Conservation (phyloP, 169 alveolate species). For the Hepatocystis sp. region DNA sequence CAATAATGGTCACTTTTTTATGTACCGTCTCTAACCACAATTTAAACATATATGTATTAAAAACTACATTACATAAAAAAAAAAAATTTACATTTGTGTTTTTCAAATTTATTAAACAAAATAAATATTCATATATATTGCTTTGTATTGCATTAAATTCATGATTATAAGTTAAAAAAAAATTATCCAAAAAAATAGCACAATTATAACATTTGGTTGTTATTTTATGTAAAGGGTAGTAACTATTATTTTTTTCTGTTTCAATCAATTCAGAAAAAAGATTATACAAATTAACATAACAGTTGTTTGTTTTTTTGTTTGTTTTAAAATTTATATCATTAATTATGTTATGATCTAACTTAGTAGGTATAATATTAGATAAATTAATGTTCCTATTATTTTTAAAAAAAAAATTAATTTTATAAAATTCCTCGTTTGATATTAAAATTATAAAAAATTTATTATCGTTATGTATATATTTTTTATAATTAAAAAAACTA, state of each 20-base stretch:
- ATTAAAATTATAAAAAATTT: conserved; percentile 23
- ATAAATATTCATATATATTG: conserved; percentile 54
- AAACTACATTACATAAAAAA: conserved; percentile 11
- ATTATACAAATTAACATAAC: too few species aligned
- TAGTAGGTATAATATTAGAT: too few species aligned
- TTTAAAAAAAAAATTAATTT: too few species aligned
- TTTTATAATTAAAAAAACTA: conserved; percentile 45
- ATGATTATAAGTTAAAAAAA: conserved; percentile 39
- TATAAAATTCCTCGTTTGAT: conserved; percentile 31
- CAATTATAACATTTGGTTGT: conserved; percentile 3
- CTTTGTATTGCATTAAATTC: conserved; percentile 31
- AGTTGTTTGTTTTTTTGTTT: too few species aligned
- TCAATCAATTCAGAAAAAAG: not conserved
- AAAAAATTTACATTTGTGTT: conserved; percentile 18
- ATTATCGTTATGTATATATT: conserved; percentile 49
- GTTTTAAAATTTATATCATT: too few species aligned
- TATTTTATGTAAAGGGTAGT: not conserved
- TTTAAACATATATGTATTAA: conserved; percentile 23
- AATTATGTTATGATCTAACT: too few species aligned
- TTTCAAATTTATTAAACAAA: conserved; percentile 17
- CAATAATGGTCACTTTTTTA: conserved; percentile 7
- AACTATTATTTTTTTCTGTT: not conserved
- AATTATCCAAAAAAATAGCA: conserved; percentile 55
- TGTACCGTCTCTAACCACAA: conserved; percentile 44
- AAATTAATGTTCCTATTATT: too few species aligned